Evolutionary conservation across 768 basidiomycete species (phyloP).

Genomic region (Daedaleopsis sinensis): DNA sequence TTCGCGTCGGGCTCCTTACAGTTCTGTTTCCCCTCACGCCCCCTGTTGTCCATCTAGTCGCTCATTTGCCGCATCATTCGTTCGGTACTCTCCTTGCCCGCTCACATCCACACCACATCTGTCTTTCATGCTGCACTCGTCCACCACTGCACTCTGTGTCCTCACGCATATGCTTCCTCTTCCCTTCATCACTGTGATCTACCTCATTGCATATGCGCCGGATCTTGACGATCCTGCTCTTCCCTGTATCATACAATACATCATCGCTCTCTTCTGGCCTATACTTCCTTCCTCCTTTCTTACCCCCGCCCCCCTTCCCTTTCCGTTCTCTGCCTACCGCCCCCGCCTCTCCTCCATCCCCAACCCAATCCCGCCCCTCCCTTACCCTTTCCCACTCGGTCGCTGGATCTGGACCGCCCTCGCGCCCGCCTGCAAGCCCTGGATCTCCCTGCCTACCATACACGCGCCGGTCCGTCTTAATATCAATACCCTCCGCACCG

Average conservation of each 20-base stretch:
- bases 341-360: too few species aligned
- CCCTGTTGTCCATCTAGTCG: neutral
- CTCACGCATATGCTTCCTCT: neutral
- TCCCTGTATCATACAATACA: constrained; percentile 22
- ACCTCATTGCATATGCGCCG: neutral
- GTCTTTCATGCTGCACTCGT: constrained; percentile 7
- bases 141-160: neutral
- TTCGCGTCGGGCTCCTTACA: neutral
- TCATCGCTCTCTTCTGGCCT: neutral
- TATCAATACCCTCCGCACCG: constrained; percentile 4
- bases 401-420: neutral
- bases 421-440: neutral
- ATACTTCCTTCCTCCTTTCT: neutral
- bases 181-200: neutral
- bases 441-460: constrained; percentile 1
- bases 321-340: neutral
- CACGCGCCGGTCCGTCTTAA: constrained; percentile 5
- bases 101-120: neutral
- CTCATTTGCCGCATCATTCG: neutral
- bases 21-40: neutral
- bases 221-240: constrained; percentile 22
- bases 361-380: neutral
- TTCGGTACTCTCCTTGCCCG: constrained; percentile 3
- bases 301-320: neutral
- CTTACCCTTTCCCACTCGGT: neutral